Evolutionary conservation across 805 yeast species (phyloP), one percentile per base, ranked within the genome.

Genomic region (Spencermartinsiella europaea): DNA sequence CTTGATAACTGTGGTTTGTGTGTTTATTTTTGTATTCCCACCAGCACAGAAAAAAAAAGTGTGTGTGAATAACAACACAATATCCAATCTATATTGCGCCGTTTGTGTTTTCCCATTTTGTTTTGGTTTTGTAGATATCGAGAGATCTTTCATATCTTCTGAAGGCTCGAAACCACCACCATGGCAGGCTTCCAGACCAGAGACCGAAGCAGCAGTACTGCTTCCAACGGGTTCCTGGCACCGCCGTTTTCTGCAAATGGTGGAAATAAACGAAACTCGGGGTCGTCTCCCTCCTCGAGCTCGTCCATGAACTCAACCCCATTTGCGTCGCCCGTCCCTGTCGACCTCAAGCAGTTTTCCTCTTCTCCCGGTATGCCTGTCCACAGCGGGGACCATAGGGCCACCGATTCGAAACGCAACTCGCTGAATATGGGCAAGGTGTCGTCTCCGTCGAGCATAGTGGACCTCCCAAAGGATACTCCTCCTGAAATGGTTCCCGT

Each of bases 401-500:
- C 42, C 16, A 25, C 22, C 34, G 20, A 21, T 5, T 12, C 22
- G 5, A 25, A 27, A 12, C 15, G 34, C 5, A 8, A 21, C 20
- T 27, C 20, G 21, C 16, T 38, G 8, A 38, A n/a, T n/a, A 25
- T 25, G 31, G 38, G 28, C 20, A 10, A 16, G n/a, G n/a, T n/a
- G n/a, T 19, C 33, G 31, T 27, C 49, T 7, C 31, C 48, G 28
- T 7, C 10, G 7, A 25, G 31, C 12, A 7, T 25, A 7, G 15
- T 36, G 28, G 50, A 46, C 39, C 34, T 46, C 17, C 54, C 65
- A 46, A 62, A 64, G 46, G 60, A 57, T 44, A 60, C 71, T 15
- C 85, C 89, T 0, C 77, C 77, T 14, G 91, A 85, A 59, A 70
- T 87, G 59, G 65, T 79, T 14, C 95, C 95, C 0, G 74, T 85